Evolutionary conservation across 805 yeast genomes (phyloP), one percentile per base, ranked within the genome.

Genomic region (Hanseniaspora singularis): DNA sequence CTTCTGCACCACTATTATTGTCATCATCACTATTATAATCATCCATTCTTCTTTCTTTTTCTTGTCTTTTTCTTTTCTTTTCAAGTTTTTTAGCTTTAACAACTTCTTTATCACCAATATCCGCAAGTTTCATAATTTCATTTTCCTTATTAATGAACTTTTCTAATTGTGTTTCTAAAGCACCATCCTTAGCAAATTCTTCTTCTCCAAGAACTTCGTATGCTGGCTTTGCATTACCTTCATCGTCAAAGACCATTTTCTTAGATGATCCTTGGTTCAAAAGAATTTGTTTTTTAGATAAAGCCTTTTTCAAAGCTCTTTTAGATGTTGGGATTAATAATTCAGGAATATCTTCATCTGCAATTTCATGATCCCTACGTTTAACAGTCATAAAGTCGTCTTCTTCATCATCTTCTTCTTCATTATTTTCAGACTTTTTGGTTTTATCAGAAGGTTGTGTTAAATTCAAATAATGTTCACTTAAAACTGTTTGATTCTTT

Each of bases 121-220:
- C 98, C 2, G 77, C 81, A 3, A 61, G 66, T 41, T 67, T 67
- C 96, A 92, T 85, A 5, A 65, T 70, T 52, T 72, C 73, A 24
- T 77, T 58, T 63, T 87, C 97, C 52, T 73, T 73, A 12, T 53
- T 63, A 38, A 92, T 73, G 56, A 77, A 92, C 51, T 74, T 71
- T 33, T 69, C 64, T 64, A 83, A 81, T 64, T 85, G 94, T 9
- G 60, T 64, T 44, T 66, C 67, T 1, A 88, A 87, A 55, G 76
- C 82, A 34, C 84, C 88, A 30, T 67, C 70, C 51, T 73, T 76
- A 52, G 63, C 72, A 73, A 92, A 92, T 50, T 83, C 94, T 33
- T 79, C 92, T 63, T 86, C 96, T 54, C 81, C 84, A 59, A 85
- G 87, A 51, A 92, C 70, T 64, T 89, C 97, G 58, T 92, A 92